Base-by-base conservation (phyloP, 495 filamentous ascomycete genomes). In the Talaromyces thailandensis region DNA sequence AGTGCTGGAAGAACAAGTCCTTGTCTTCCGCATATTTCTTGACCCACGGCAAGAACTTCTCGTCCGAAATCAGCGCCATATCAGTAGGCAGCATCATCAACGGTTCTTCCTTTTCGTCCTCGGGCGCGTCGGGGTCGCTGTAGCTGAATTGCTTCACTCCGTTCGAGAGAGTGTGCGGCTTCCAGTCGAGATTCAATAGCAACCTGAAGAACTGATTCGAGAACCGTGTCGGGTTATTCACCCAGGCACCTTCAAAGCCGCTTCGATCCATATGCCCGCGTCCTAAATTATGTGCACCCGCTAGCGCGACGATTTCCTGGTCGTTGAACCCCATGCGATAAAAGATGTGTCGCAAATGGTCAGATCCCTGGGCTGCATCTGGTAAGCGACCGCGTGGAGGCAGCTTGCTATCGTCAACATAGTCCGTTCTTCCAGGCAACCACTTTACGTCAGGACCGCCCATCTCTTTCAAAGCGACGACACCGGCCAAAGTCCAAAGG, bases 281-380 rank as follows among this genome's bases (percentile, higher is more conserved):
- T 1, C 83, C 83, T 5, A 86, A 71, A 62, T 80, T 86, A 64
- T 86, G 83, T 61, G 83, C 85, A n/a, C 85, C 83, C 11, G 75
- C 64, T 66, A 86, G 63, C 24, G 82, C 84, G 3, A 88, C 84
- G 53, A 86, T 86, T 71, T 88, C 83, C 67, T 80, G 81, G 65
- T 88, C 82, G 64, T 79, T 77, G 73, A 86, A 86, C n/a, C 84
- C 82, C 84, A 86, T 86, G 25, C 82, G 79, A 67, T 81, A 74
- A 70, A 86, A 86, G 68, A 88, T 79, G 64, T 70, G 70, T 2
- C 84, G 77, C 55, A 88, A 65, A 65, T 88, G 83, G 25, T 82
- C 82, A 21, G 82, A 76, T 37, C 83, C 85, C 60, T 79, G 76
- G 2, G 84, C 77, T n/a, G 70, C 84, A 64, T 86, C 84, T 1